Evolutionary conservation across 2,329 filamentous ascomycete genomes (phyloP), one percentile per base, ranked within the genome.

Genomic region (Paraconiothyrium brasiliense): DNA sequence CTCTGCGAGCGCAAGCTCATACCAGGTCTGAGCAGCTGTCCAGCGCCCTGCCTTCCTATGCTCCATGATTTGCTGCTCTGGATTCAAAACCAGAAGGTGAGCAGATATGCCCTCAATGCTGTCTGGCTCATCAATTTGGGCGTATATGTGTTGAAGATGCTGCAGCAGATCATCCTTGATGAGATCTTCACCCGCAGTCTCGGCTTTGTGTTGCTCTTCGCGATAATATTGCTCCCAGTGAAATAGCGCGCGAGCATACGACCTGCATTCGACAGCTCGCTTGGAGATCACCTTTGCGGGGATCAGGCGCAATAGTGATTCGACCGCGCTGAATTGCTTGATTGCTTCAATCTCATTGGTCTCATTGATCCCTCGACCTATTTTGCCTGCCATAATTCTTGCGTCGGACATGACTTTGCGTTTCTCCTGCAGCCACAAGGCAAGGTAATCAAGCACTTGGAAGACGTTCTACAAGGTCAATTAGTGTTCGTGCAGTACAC

Each of bases 1-100:
- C 70, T 95, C 89, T 2, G 91, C 90, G 37, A 98, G 84, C 65
- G 94, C 90, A 66, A 97, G 89, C 76, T 99, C 94, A 77, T 97
- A 98, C 95, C 96, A 99, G 65, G 92, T 97, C 79, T 98, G 95
- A 27, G 94, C 95, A 55, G 94, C 92, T 16, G 92, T 90, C 94
- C 95, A 99, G 64, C 94, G 86, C 4, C 95, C 95, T 22, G 94
- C 92, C 77, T 97, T 98, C 60, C 92, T 89, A 79, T 99, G 93
- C 70, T 96, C 93, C 58, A 97, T 84, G 35, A 97, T 91, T 75
- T 98, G 94, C 75, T 97, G 94, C 62, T 97, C 92, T 54, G 97
- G 90, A 67, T 96, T 92, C n/a, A 98, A 83, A 11, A 93, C 88
- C 61, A 91, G 90, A 3, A 98, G 83, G 75, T 95, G 91, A 22